These are phyloP conservation scores for Pythium oligandrum DNA, from an alignment of 352 stramenopile genomes.

Conservation along the genomic window DNA sequence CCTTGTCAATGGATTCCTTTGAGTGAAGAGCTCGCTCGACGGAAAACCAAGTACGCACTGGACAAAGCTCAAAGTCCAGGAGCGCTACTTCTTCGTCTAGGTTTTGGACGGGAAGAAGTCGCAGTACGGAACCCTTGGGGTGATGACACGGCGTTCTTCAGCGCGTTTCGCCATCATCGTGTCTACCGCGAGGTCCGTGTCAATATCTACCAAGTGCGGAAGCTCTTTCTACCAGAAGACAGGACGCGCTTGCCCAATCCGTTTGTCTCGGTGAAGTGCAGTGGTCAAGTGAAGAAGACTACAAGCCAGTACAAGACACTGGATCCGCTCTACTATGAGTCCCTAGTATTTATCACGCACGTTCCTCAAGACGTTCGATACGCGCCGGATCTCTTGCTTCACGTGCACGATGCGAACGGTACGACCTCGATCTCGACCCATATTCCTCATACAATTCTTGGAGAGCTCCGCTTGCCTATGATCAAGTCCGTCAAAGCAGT, in stretches of 20 bases:
- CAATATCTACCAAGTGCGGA: conserved; percentile 79
- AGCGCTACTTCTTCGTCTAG: conserved; percentile 43
- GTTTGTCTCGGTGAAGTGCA: conserved; percentile 74
- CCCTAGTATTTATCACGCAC: conserved; percentile 49
- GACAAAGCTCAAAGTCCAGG: conserved; percentile 49
- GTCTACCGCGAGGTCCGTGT: conserved; percentile 70
- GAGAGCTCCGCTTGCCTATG: conserved; percentile 47
- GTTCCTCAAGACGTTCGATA: conserved; percentile 51
- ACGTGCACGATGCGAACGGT: conserved; percentile 55
- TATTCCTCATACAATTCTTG: conserved; percentile 23
- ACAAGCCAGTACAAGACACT: conserved; percentile 41
- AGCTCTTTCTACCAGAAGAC: conserved; percentile 38
- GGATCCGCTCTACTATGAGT: conserved; percentile 82
- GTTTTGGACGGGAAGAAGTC: conserved; percentile 66
- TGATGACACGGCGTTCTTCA: conserved; percentile 34
- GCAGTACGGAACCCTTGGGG: conserved; percentile 50
- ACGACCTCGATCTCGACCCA: conserved; percentile 18
- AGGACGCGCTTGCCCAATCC: conserved; percentile 61
- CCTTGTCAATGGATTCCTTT: conserved; percentile 56
- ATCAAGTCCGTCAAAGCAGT: conserved; percentile 36
- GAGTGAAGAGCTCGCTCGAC: conserved; percentile 50
- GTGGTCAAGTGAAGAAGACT: conserved; percentile 54
- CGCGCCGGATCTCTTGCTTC: conserved; percentile 63
- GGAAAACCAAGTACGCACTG: conserved; percentile 49
- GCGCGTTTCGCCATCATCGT: conserved; percentile 35